Evolutionary conservation across 2,329 filamentous ascomycete species (phyloP).

Genomic region (Tolypocladium guangdongense): DNA sequence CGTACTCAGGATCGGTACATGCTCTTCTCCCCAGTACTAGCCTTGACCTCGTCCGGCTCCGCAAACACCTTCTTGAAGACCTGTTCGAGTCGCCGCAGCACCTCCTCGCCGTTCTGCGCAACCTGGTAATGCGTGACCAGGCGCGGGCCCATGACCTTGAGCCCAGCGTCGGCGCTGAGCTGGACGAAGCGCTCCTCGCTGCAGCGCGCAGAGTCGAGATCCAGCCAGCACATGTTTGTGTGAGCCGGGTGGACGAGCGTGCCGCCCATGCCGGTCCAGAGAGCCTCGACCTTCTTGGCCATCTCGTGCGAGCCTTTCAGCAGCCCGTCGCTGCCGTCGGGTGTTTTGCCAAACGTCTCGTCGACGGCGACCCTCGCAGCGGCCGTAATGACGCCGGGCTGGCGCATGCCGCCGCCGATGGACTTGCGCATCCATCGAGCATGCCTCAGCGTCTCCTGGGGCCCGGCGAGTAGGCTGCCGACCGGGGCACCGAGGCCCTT

Average conservation of each 20-base stretch:
- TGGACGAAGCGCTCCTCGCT: conserved; percentile 24
- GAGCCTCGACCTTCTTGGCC: conserved; percentile 52
- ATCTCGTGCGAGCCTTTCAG: conserved; percentile 49
- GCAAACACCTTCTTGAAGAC: conserved; percentile 35
- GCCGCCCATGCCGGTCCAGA: conserved; percentile 63
- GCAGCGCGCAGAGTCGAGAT: conserved; percentile 51
- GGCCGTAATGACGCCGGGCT: conserved; percentile 62
- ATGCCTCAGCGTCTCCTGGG: conserved; percentile 21
- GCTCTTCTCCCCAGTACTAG: neutral
- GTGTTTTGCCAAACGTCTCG: conserved; percentile 28
- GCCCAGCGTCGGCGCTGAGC: conserved; percentile 29
- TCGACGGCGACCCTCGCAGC: conserved; percentile 59
- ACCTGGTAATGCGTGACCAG: conserved; percentile 50
- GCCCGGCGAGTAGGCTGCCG: conserved; percentile 61
- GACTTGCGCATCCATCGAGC: conserved; percentile 48
- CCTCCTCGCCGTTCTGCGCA: conserved; percentile 46
- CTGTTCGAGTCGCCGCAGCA: conserved; percentile 43
- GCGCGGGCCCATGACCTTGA: conserved; percentile 28
- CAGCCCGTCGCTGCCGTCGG: conserved; percentile 38
- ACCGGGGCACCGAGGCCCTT: conserved; percentile 77
- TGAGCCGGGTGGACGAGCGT: conserved; percentile 58
- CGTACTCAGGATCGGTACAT: neutral
- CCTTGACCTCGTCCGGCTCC: conserved; percentile 3
- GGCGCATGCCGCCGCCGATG: conserved; percentile 64
- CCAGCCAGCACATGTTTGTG: conserved; percentile 89